phyloP scores from a whole-genome alignment of 768 basidiomycete genomes.

The Pisolithus microcarpus region DNA sequence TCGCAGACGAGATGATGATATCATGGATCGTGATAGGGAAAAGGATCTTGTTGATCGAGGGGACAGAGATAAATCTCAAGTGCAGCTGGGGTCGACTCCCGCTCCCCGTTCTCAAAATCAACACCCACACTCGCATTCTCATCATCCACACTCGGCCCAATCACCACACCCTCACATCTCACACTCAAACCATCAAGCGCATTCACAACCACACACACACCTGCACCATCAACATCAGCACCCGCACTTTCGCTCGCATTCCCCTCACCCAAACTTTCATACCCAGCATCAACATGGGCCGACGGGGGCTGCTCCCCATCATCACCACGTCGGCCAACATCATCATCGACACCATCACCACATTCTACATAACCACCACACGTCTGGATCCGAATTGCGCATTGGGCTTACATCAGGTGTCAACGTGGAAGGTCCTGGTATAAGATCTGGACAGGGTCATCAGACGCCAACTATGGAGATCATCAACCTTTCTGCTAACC shows the following conservation, averaged over 20 bases:
- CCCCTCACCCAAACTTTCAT: constrained; percentile 29
- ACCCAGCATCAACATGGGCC: constrained; percentile 27
- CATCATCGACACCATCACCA: constrained; percentile 44
- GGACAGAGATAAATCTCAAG: constrained; percentile 12
- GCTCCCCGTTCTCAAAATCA: constrained; percentile 30
- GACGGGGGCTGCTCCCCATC: constrained; percentile 14
- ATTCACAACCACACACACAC: constrained; percentile 21
- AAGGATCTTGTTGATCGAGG: constrained; percentile 12
- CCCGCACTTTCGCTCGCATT: constrained; percentile 11
- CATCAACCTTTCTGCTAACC: constrained; percentile 38
- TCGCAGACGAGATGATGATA: constrained; percentile 30
- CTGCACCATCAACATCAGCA: constrained; percentile 30
- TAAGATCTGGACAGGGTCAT: constrained; percentile 29
- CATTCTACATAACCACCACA: constrained; percentile 47
- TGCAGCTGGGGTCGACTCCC: constrained; percentile 15
- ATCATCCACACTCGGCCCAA: constrained; percentile 19
- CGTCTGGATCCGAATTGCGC: constrained; percentile 10
- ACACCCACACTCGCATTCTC: constrained; percentile 29
- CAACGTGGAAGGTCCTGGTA: constrained; percentile 19
- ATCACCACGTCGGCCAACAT: constrained; percentile 24
- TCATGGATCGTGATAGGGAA: constrained; percentile 25
- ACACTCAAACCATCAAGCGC: constrained; percentile 17
- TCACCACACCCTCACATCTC: constrained; percentile 13
- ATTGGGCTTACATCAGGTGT: constrained; percentile 21
- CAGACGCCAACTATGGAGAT: constrained; percentile 40